Conservation (phyloP, 2,329 filamentous ascomycete genomes). For the Penicillium sp. region DNA sequence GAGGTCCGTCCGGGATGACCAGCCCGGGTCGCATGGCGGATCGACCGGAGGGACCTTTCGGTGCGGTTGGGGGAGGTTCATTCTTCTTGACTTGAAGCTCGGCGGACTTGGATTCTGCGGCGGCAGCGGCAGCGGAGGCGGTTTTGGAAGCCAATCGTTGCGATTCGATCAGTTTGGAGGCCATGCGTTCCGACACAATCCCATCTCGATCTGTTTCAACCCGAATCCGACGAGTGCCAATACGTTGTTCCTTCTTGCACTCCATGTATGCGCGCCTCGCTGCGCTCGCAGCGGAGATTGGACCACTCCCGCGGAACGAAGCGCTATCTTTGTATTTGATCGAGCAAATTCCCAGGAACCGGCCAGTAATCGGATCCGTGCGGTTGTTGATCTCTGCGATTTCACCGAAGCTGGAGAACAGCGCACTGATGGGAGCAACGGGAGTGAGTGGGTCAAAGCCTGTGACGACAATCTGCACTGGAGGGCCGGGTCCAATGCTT, state of each 20-base stretch:
- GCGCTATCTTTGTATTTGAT: slow-evolving; percentile 81
- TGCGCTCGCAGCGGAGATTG: slow-evolving; percentile 73
- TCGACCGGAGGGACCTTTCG: slow-evolving; percentile 76
- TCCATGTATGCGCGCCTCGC: slow-evolving; percentile 76
- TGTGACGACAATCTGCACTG: slow-evolving; percentile 88
- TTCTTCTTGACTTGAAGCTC: slow-evolving; percentile 52
- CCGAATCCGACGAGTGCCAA: slow-evolving; percentile 75
- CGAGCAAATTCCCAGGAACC: slow-evolving; percentile 89
- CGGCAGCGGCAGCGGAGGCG: slow-evolving; percentile 18
- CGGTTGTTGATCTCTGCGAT: slow-evolving; percentile 91
- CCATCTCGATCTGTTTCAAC: slow-evolving; percentile 92
- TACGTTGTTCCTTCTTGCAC: slow-evolving; percentile 74
- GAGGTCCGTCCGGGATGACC: slow-evolving; percentile 45
- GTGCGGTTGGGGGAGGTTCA: slow-evolving; percentile 79
- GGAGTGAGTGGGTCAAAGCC: slow-evolving; percentile 91
- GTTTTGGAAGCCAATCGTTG: slow-evolving; percentile 59
- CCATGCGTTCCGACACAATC: slow-evolving; percentile 74
- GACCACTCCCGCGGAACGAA: slow-evolving; percentile 55
- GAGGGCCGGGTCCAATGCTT: slow-evolving; percentile 85
- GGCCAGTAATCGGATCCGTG: slow-evolving; percentile 91
- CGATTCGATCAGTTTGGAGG: slow-evolving; percentile 73
- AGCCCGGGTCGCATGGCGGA: slow-evolving; percentile 41
- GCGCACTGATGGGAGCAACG: slow-evolving; percentile 54
- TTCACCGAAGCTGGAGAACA: slow-evolving; percentile 58
- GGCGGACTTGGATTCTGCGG: slow-evolving; percentile 35